A percentile compares a stretch with the other conserved stretches of the same genome.
Conservation (phyloP, 495 filamentous ascomycete species). For the Wilcoxina mikolae region DNA sequence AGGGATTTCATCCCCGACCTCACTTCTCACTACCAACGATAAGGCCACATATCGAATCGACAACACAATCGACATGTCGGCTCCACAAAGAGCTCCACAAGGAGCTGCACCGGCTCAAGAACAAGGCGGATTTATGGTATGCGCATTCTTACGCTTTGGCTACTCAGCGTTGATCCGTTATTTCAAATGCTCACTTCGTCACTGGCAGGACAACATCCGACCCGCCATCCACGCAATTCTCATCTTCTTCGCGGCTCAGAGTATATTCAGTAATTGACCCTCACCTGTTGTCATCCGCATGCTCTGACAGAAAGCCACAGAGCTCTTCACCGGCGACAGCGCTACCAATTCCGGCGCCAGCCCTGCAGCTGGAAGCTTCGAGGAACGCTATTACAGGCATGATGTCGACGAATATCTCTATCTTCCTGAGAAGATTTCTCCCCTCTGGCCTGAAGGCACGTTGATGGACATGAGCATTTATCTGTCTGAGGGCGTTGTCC, state of each 20-base stretch:
- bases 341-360: conserved; percentile 34
- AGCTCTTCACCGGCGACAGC: conserved; percentile 21
- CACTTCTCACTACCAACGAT: no score
- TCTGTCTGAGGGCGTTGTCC: conserved; percentile 56
- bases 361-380: conserved; percentile 22
- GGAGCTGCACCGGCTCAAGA: not conserved
- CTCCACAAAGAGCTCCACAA: not conserved
- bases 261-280: conserved; percentile 43
- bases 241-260: conserved; percentile 56
- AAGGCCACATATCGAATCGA: not conserved
- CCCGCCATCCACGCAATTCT: conserved; percentile 48
- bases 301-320: conserved; percentile 2
- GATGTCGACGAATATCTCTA: conserved; percentile 51
- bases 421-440: conserved; percentile 61
- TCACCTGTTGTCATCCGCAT: not conserved
- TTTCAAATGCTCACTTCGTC: not conserved
- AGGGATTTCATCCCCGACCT: no score
- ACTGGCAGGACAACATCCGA: conserved; percentile 29
- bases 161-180: no score
- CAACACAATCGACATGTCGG: not conserved
- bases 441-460: conserved; percentile 74
- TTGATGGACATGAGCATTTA: conserved; percentile 72
- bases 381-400: conserved; percentile 39
- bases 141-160: not conserved
- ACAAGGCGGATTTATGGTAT: not conserved